A percentile compares a stretch with the other conserved stretches of the same genome.
Evolutionary conservation across 2,329 filamentous ascomycete genomes (phyloP).

Genomic region (Botryotinia calthae): DNA sequence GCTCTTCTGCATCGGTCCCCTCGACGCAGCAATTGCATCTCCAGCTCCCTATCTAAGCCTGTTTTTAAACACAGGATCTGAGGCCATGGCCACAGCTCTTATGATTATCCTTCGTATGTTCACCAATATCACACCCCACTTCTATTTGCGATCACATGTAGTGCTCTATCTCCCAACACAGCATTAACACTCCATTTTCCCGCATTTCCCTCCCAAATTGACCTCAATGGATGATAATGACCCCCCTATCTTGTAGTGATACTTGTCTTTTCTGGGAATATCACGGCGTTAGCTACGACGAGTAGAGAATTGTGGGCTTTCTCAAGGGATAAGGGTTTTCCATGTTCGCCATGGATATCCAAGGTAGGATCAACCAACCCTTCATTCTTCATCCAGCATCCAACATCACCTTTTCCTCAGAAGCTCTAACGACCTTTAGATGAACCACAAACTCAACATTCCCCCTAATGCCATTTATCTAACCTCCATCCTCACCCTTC

Average conservation of each 20-base stretch:
- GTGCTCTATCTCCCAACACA: background rate
- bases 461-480: conserved; percentile 32
- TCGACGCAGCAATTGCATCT: conserved; percentile 45
- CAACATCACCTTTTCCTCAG: background rate
- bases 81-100: conserved; percentile 47
- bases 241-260: conserved; percentile 29
- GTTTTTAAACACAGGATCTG: conserved; percentile 44
- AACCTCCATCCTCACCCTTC: conserved; percentile 25
- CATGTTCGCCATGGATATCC: conserved; percentile 42
- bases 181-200: background rate
- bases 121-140: background rate
- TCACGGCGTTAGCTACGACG: conserved; percentile 41
- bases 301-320: conserved; percentile 45
- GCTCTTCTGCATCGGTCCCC: conserved; percentile 39
- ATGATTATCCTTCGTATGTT: conserved; percentile 42
- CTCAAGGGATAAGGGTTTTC: conserved; percentile 29
- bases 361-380: conserved; percentile 32
- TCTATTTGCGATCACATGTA: background rate
- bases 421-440: conserved; percentile 20
- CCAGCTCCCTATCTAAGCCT: conserved; percentile 42
- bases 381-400: background rate
- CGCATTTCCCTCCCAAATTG: background rate
- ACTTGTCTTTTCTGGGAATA: conserved; percentile 42
- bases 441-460: conserved; percentile 38
- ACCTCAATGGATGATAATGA: background rate